phyloP scores from a whole-genome alignment of 306 rosid genomes.

The Castanea mollissima region DNA sequence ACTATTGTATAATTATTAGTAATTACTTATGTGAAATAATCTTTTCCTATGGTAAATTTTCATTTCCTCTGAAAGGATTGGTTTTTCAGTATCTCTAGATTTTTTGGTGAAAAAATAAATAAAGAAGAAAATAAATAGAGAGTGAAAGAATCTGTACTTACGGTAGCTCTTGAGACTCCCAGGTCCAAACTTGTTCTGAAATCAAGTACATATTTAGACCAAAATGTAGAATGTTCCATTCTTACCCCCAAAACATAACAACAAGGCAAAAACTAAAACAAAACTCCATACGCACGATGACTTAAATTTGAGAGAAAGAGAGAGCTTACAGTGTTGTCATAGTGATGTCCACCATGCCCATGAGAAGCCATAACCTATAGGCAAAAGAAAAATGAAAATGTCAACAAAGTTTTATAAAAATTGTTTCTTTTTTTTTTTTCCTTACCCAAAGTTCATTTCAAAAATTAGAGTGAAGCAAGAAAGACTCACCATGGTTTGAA shows the following conservation, averaged over 20 bases:
- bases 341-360: constrained; percentile 59
- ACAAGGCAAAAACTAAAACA: not conserved
- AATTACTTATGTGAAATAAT: not conserved
- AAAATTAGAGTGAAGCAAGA: not conserved
- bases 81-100: not conserved
- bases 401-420: not conserved
- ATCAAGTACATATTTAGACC: constrained; percentile 3
- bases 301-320: not conserved
- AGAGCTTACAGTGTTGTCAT: constrained; percentile 39
- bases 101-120: not conserved
- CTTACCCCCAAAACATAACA: not conserved
- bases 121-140: not conserved
- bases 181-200: constrained; percentile 61
- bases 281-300: not conserved
- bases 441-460: not conserved
- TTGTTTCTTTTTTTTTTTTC: not conserved
- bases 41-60: not conserved
- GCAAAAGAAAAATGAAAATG: not conserved
- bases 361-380: constrained; percentile 61
- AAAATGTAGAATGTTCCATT: not conserved
- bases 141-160: constrained; percentile 42
- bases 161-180: constrained; percentile 74
- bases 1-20: too few relatives aligned
- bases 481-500: constrained; percentile 59
- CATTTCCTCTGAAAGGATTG: not conserved